Percentiles rank a stretch among this genome's conserved stretches.
Conservation (phyloP, 1,139 yeast genomes). For the Entelexis sorbosivorans region DNA sequence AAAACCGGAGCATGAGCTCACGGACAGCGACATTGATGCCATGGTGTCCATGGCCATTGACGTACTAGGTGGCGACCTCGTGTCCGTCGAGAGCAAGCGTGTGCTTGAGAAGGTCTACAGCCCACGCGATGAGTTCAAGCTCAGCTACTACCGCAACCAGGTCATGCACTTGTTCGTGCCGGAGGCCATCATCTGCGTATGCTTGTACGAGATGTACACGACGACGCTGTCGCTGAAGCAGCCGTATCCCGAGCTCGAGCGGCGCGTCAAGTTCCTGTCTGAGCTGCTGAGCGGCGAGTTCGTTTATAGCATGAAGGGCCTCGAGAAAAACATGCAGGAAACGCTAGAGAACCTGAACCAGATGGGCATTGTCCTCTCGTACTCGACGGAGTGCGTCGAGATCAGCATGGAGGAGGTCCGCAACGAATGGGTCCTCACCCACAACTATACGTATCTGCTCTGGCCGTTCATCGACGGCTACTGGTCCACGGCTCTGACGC, state of each 20-base stretch:
- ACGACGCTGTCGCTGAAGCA: conserved; percentile 15
- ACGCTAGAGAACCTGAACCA: conserved; percentile 28
- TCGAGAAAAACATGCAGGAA: conserved; percentile 29
- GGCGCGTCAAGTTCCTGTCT: conserved; percentile 28
- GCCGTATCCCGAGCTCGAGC: conserved; percentile 21
- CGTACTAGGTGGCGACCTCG: conserved; percentile 34
- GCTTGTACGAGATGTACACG: conserved; percentile 28
- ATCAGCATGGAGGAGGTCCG: conserved; percentile 29
- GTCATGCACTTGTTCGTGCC: conserved; percentile 36
- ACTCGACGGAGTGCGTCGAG: conserved; percentile 13
- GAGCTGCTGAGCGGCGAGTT: conserved; percentile 34
- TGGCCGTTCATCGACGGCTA: conserved; percentile 40
- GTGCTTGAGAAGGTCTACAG: conserved; percentile 33
- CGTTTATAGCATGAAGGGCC: conserved; percentile 31
- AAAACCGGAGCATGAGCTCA: conserved; percentile 21
- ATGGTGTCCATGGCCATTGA: conserved; percentile 33
- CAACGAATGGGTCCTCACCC: conserved; percentile 32
- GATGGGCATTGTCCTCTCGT: conserved; percentile 27
- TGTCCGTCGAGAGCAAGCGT: conserved; percentile 29
- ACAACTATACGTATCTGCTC: conserved; percentile 35
- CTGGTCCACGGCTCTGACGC: conserved; percentile 34
- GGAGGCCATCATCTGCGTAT: conserved; percentile 34
- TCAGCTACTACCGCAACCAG: conserved; percentile 37
- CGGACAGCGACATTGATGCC: conserved; percentile 26
- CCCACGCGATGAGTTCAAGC: conserved; percentile 35